These are phyloP conservation scores for Coprinopsis cinerea DNA, from an alignment of 768 basidiomycete species.

Conservation along the genomic window DNA sequence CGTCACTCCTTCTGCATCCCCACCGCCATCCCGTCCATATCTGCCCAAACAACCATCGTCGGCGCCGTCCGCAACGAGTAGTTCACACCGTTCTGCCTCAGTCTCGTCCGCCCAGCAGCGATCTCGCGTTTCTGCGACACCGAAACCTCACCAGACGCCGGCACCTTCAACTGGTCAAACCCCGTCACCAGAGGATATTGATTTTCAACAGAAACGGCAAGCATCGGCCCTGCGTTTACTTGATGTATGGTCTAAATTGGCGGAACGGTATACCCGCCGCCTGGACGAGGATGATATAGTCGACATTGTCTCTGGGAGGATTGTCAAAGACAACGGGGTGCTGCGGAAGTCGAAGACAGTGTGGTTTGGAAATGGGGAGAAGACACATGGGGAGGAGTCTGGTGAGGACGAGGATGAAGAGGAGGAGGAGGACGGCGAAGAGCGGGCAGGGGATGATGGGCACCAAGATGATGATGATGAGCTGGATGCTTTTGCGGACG, in stretches of 20 bases:
- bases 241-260: conserved; percentile 62
- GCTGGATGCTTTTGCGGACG: conserved; percentile 46
- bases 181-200: conserved; percentile 25
- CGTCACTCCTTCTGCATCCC: conserved; percentile 51
- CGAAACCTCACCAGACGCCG: conserved; percentile 25
- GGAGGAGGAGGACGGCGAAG: conserved; percentile 28
- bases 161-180: conserved; percentile 47
- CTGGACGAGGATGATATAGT: conserved; percentile 79
- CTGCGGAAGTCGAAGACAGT: conserved; percentile 39
- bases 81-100: conserved; percentile 17
- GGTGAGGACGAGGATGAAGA: conserved; percentile 10
- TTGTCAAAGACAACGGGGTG: conserved; percentile 69
- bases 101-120: conserved; percentile 11
- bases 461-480: conserved; percentile 53
- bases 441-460: conserved; percentile 36
- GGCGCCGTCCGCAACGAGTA: too few relatives aligned
- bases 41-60: background rate
- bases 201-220: conserved; percentile 50
- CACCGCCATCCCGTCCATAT: conserved; percentile 28
- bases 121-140: conserved; percentile 5
- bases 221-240: conserved; percentile 53
- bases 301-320: conserved; percentile 52
- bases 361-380: conserved; percentile 48
- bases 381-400: too few relatives aligned
- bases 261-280: conserved; percentile 57